These are phyloP conservation scores for Rhinocladiella mackenziei DNA, from an alignment of 2,329 filamentous ascomycete genomes.

Conservation along the genomic window DNA sequence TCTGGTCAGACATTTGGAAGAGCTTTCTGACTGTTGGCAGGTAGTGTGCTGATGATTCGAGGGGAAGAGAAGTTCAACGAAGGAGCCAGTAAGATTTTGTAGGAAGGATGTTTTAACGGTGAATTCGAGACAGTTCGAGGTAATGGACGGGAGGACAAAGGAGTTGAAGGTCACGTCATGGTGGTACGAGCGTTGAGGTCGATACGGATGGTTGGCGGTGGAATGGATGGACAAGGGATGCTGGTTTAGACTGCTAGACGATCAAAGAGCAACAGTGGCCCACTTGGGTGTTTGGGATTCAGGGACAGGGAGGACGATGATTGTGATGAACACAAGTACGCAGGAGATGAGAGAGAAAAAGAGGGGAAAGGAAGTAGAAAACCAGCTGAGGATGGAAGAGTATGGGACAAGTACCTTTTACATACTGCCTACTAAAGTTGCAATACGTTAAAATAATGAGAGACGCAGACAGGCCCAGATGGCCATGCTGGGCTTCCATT, in stretches of 20 bases:
- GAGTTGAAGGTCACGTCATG: conserved; percentile 17
- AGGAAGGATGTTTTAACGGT: not conserved
- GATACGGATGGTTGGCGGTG: not conserved
- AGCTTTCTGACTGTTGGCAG: conserved; percentile 5
- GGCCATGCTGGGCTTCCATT: no score
- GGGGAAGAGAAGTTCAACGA: not conserved
- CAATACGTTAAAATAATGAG: no score
- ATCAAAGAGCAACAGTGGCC: not conserved
- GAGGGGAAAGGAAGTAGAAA: no score
- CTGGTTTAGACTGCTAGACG: no score
- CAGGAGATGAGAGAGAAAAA: no score
- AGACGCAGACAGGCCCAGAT: no score
- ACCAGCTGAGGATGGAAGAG: no score
- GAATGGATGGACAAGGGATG: not conserved
- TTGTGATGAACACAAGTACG: no score
- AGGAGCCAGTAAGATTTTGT: not conserved
- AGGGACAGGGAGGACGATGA: no score
- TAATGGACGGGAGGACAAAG: conserved; percentile 6
- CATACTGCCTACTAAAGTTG: no score
- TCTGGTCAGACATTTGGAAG: conserved; percentile 42
- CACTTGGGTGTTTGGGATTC: no score
- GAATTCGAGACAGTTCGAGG: not conserved
- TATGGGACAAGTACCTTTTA: no score
- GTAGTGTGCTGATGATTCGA: not conserved
- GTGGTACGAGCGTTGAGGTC: conserved; percentile 13